Evolutionary conservation across 2,329 filamentous ascomycete genomes (phyloP).

Genomic region (Aspergillus fumigatus): DNA sequence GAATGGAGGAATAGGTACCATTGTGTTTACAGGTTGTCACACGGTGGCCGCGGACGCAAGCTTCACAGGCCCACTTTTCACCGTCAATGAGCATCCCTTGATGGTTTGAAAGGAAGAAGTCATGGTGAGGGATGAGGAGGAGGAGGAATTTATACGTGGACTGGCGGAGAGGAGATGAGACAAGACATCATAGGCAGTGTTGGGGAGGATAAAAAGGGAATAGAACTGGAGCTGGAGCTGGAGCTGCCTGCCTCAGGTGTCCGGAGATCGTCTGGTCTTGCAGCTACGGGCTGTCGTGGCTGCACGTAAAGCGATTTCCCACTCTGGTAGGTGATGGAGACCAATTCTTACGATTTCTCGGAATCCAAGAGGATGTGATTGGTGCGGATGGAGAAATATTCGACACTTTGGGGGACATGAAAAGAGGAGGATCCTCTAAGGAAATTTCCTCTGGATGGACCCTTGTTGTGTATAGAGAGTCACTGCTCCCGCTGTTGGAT

Average conservation of each 20-base stretch:
- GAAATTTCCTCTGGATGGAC: too few relatives aligned
- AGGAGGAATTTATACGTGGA: constrained; percentile 17
- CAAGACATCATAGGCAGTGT: background rate
- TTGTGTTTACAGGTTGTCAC: constrained; percentile 95
- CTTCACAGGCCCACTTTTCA: constrained; percentile 95
- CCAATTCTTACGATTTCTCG: background rate
- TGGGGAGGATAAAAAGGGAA: constrained; percentile 7
- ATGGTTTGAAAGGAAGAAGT: constrained; percentile 10
- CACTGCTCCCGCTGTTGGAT: too few relatives aligned
- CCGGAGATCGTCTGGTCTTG: background rate
- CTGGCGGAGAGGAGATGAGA: constrained; percentile 5
- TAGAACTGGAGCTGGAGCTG: background rate
- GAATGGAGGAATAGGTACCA: constrained; percentile 49
- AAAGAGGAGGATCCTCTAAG: background rate
- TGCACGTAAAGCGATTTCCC: background rate
- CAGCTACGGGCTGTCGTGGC: background rate
- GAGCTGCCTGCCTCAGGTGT: background rate
- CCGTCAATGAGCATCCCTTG: constrained; percentile 74
- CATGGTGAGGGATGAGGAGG: constrained; percentile 10
- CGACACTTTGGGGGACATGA: too few relatives aligned
- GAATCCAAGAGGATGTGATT: background rate
- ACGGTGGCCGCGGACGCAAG: constrained; percentile 92
- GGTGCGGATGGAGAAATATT: background rate
- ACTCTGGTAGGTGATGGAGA: background rate
- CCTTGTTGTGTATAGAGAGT: too few relatives aligned